phyloP scores from a whole-genome alignment of 2,329 filamentous ascomycete genomes.

The Pyricularia grisea region DNA sequence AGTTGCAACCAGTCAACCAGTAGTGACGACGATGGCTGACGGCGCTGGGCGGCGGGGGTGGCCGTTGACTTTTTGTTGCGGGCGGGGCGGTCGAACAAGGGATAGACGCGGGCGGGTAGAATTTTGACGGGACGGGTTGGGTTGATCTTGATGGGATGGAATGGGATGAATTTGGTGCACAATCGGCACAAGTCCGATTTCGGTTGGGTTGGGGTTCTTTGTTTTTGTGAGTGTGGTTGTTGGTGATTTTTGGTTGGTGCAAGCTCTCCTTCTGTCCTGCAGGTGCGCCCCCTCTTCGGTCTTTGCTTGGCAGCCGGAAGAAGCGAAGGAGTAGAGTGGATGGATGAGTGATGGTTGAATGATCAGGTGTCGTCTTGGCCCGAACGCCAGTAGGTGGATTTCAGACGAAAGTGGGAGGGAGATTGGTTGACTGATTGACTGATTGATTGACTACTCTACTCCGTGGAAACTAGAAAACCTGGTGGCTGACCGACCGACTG shows the following conservation, averaged over 20 bases:
- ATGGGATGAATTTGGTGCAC: background rate
- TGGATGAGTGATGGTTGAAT: background rate
- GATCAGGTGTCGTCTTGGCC: background rate
- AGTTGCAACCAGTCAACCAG: background rate
- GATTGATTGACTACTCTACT: background rate
- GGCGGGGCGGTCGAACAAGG: background rate
- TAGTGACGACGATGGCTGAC: background rate
- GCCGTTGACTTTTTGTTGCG: background rate
- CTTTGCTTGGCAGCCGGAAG: background rate
- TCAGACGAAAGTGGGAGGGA: background rate
- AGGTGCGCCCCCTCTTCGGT: background rate
- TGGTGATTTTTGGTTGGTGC: background rate
- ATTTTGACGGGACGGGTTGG: background rate
- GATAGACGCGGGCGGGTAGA: background rate
- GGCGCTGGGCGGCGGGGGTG: background rate
- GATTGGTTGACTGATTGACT: background rate
- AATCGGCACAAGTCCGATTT: background rate
- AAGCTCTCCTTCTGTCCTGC: background rate
- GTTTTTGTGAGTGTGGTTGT: background rate
- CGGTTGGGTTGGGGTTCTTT: background rate
- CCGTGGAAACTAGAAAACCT: too few species aligned
- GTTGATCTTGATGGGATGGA: background rate
- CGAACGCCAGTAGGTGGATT: background rate
- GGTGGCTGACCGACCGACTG: background rate
- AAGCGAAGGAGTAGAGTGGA: background rate